Evolutionary conservation across 441 rosid genomes (phyloP), one percentile per base, ranked within the genome.

Genomic region (Gossypium lobatum): DNA sequence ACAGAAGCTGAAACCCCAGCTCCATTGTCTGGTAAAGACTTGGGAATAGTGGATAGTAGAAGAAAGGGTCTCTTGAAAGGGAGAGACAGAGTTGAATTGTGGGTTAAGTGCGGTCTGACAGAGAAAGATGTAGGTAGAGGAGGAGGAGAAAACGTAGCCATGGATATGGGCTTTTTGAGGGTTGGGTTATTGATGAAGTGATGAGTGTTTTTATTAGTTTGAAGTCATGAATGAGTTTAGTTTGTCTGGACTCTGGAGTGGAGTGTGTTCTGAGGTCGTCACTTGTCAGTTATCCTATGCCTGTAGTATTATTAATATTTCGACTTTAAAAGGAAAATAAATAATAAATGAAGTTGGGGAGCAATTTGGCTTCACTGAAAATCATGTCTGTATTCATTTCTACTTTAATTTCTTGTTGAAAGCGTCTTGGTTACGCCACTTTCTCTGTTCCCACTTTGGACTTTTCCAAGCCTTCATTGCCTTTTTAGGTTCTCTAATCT

Each of bases 11-110:
- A 82, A 71, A 57, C 73, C 21, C 83, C 84, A 23, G 82, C 83
- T 16, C 86, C 90, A 73, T 82, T 84, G 11, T 82, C 88, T 0
- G 85, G 45, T 26, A 80, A 82, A 39, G 80, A 87, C 70, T 31
- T 76, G 46, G 75, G 76, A 59, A 34, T 34, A 34, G 74, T 9
- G 34, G 79, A 70, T 13, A 70, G 23, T 37, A 60, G 8, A 37
- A 71, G 62, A 50, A 55, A 11, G 62, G 74, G 23, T 55, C 53
- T 83, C 57, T 64, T 68, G 74, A 82, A 79, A 66, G 46, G 7
- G 45, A 81, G 79, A 37, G 60, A 64, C 39, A 64, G 21, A 48
- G 77, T 17, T 48, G 73, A 59, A 61, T 74, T 82, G 64, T 21
- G 71, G 75, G 77, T 39, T 70, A 83, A 62, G 46, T 71, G 79